Conservation (phyloP, 352 stramenopile genomes). For the Pythium angustatum region DNA sequence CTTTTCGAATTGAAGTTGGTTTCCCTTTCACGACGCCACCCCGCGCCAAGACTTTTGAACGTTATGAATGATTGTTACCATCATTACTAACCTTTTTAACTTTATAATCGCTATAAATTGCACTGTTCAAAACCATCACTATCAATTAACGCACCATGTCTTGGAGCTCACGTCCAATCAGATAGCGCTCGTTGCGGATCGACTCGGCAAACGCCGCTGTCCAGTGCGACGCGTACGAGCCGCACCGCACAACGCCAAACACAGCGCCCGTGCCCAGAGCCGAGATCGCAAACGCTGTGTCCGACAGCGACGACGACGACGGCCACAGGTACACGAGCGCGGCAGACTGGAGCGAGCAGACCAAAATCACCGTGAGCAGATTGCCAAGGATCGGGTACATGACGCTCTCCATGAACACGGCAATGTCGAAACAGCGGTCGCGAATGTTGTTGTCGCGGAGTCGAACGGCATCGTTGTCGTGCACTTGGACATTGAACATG, state of each 20-base stretch:
- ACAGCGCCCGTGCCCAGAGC: conserved; percentile 24
- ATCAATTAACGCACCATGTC: conserved; percentile 69
- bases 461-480: conserved; percentile 67
- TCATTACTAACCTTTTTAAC: too few species aligned
- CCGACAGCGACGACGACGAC: conserved; percentile 39
- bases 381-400: conserved; percentile 53
- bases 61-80: too few species aligned
- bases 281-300: conserved; percentile 61
- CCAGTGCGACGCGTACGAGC: conserved; percentile 56
- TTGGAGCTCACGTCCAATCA: conserved; percentile 83
- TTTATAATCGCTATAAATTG: too few species aligned
- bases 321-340: conserved; percentile 45
- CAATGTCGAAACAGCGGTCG: conserved; percentile 72
- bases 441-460: conserved; percentile 59
- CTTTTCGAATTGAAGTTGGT: too few species aligned
- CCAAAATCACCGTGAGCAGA: conserved; percentile 53
- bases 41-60: too few species aligned
- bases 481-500: conserved; percentile 68
- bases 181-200: conserved; percentile 87
- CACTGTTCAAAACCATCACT: too few species aligned
- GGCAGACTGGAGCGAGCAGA: conserved; percentile 51
- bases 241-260: conserved; percentile 7
- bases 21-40: too few species aligned
- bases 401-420: conserved; percentile 62
- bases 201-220: conserved; percentile 73